These are phyloP conservation scores for Penicillium sclerotiorum DNA, from an alignment of 2,329 filamentous ascomycete species.

Conservation along the genomic window DNA sequence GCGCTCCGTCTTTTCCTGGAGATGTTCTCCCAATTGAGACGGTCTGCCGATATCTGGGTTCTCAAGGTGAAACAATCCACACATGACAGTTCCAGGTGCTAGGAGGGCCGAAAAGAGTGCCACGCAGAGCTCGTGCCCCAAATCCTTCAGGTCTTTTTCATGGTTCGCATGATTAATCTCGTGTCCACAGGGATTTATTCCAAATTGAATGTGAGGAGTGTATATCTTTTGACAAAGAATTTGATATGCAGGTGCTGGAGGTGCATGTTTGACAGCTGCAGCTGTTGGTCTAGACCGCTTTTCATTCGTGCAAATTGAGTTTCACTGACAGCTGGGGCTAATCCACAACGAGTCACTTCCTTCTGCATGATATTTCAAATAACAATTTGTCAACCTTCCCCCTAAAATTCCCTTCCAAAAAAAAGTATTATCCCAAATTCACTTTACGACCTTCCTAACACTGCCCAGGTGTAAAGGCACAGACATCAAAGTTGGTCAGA, in stretches of 20 bases:
- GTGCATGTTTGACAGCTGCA: slow-evolving; percentile 12
- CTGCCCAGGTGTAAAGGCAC: no score
- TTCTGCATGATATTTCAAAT: not conserved
- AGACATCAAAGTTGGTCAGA: no score
- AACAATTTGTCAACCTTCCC: not conserved
- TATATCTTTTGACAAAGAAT: not conserved
- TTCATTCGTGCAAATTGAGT: slow-evolving; percentile 1
- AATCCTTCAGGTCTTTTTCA: not conserved
- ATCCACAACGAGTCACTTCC: not conserved
- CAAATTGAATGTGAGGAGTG: no score
- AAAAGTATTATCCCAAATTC: no score
- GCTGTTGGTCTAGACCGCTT: slow-evolving; percentile 14
- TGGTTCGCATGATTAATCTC: no score
- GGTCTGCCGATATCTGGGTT: not conserved
- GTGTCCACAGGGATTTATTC: no score
- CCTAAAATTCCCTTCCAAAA: no score
- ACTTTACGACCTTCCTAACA: no score
- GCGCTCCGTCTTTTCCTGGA: no score
- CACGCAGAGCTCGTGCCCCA: not conserved
- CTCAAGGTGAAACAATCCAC: not conserved
- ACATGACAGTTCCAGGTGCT: not conserved
- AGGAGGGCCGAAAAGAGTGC: not conserved
- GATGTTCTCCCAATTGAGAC: not conserved
- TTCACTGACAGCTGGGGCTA: slow-evolving; percentile 8
- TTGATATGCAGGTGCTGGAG: not conserved